These are phyloP conservation scores for Xylaria sp. DNA, from an alignment of 2,329 filamentous ascomycete genomes.

Conservation along the genomic window DNA sequence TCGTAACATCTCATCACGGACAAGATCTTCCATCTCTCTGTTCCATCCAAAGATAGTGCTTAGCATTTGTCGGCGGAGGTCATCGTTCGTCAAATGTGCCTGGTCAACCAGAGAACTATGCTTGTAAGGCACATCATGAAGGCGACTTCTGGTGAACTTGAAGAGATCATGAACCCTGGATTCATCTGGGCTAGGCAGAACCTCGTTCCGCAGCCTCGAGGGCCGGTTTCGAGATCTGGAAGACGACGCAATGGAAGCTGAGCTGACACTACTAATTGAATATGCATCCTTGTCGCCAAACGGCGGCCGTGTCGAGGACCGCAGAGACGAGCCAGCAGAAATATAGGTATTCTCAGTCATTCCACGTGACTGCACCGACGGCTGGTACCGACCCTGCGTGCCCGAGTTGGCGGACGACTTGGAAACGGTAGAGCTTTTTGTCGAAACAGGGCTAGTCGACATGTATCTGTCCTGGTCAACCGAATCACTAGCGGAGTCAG, in stretches of 20 bases:
- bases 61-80: slow-evolving; percentile 88
- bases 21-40: slow-evolving; percentile 77
- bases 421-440: slow-evolving; percentile 64
- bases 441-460: slow-evolving; percentile 70
- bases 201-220: slow-evolving; percentile 80
- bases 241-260: slow-evolving; percentile 56
- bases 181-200: slow-evolving; percentile 78
- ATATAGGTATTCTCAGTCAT: slow-evolving; percentile 71
- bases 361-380: slow-evolving; percentile 58
- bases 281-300: slow-evolving; percentile 56
- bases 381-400: slow-evolving; percentile 54
- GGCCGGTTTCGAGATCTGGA: slow-evolving; percentile 53
- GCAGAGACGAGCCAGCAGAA: slow-evolving; percentile 66
- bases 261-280: slow-evolving; percentile 59
- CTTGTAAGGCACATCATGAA: slow-evolving; percentile 83
- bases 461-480: slow-evolving; percentile 65
- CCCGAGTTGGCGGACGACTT: slow-evolving; percentile 61
- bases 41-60: slow-evolving; percentile 95
- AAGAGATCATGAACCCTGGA: slow-evolving; percentile 78
- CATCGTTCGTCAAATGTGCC: slow-evolving; percentile 71
- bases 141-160: slow-evolving; percentile 78
- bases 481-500: slow-evolving; percentile 65
- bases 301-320: slow-evolving; percentile 44
- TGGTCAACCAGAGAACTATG: slow-evolving; percentile 66
- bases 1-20: slow-evolving; percentile 81